Evolutionary conservation across 75 land plant genomes (phyloP).

Genomic region (Picea glauca): DNA sequence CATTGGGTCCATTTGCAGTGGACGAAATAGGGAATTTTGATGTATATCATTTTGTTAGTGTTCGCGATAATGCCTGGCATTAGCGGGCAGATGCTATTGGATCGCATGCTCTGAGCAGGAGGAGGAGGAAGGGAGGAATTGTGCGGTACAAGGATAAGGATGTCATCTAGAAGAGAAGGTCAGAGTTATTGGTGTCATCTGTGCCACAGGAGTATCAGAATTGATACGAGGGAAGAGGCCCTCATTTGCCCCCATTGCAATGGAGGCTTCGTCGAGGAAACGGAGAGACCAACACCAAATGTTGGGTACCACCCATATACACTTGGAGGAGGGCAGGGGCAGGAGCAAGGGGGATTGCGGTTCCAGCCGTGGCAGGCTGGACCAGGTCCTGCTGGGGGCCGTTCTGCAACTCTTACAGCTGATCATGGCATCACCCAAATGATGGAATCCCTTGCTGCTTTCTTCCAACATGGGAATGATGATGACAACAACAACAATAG

Average conservation of each 20-base stretch:
- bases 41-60: too few species aligned
- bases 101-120: too few species aligned
- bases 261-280: constrained; percentile 40
- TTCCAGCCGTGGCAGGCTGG: constrained; percentile 10
- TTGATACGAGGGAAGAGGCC: constrained; percentile 12
- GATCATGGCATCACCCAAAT: too few species aligned
- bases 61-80: too few species aligned
- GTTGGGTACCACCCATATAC: not conserved
- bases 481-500: not conserved
- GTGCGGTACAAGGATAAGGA: too few species aligned
- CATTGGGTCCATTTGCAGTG: too few species aligned
- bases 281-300: not conserved
- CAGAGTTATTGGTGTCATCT: constrained; percentile 31
- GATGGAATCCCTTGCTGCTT: too few species aligned
- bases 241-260: constrained; percentile 28
- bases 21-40: too few species aligned
- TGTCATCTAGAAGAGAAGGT: not conserved
- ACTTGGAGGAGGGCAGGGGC: constrained; percentile 3
- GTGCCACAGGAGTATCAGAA: constrained; percentile 23
- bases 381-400: constrained; percentile 9
- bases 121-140: too few species aligned
- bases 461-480: too few species aligned
- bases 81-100: too few species aligned
- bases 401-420: not conserved
- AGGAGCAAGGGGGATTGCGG: constrained; percentile 7